Evolutionary conservation across 202 grass and related monocot genomes (phyloP), one percentile per base, ranked within the genome.

Genomic region (Setaria viridis): DNA sequence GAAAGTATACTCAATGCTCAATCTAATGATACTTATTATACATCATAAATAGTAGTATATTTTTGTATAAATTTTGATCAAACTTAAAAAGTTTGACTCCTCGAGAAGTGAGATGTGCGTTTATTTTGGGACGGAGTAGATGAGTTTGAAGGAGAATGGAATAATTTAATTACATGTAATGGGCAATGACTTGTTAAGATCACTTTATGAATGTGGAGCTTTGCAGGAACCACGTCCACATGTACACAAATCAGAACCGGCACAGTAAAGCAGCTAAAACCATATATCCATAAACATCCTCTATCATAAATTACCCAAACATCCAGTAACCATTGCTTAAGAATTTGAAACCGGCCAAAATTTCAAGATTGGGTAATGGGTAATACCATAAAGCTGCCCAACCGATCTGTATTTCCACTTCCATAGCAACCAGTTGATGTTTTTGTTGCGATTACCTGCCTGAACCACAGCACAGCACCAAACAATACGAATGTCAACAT

Each of bases 121-220:
- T 25, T 25, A 25, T 25, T 25, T 25, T 25, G 0, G 25, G 25
- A 25, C 25, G 25, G 25, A 25, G 29, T 77, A 45, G 90, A 96
- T 71, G 88, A 99, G 53, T 99, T 96, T 76, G 92, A 99, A 60
- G 90, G 83, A 72, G 92, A 93, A 54, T 99, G 97, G 97, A 93
- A 87, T 85, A 74, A 50, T 80, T 74, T 96, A 86, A 80, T 94
- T 69, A 87, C 89, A 46, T 93, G 82, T 86, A 88, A 88, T 56
- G 90, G 87, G 77, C 25, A 92, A 93, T 85, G 97, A 96, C 10
- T 94, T 94, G 92, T 66, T 96, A 62, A 90, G 88, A 81, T 94
- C 88, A 73, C 76, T 99, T 42, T 96, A 96, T 67, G 97, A 94
- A 79, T 96, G 86, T 53, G 70, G 91, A 70, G 86, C 80, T 87